These are phyloP conservation scores for Tricholoma hemisulphureum DNA, from an alignment of 768 basidiomycete species.

Conservation along the genomic window DNA sequence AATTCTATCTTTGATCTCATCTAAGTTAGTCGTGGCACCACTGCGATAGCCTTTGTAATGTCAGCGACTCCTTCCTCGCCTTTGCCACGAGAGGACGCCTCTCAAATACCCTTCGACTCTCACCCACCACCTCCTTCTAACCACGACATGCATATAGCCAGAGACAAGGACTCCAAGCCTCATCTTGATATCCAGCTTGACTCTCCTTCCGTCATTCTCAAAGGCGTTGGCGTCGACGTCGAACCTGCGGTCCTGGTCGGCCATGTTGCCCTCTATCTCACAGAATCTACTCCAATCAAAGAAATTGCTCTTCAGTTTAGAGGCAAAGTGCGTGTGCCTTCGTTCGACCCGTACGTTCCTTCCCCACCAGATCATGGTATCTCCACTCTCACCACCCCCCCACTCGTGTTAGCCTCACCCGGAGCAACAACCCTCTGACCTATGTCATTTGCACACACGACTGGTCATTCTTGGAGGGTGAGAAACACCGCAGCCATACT, in stretches of 20 bases:
- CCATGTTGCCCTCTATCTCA: slow-evolving; percentile 73
- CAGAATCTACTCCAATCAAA: slow-evolving; percentile 79
- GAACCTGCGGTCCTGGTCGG: slow-evolving; percentile 82
- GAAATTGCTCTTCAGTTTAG: slow-evolving; percentile 82
- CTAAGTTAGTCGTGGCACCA: neutral
- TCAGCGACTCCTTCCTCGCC: slow-evolving; percentile 20
- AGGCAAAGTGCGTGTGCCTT: slow-evolving; percentile 77
- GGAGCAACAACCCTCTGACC: slow-evolving; percentile 47
- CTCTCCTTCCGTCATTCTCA: slow-evolving; percentile 64
- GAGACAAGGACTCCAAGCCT: slow-evolving; percentile 45
- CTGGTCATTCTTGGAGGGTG: slow-evolving; percentile 90
- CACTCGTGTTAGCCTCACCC: slow-evolving; percentile 35
- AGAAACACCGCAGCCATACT: slow-evolving; percentile 75
- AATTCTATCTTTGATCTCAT: slow-evolving; percentile 2
- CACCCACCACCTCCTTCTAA: slow-evolving; percentile 5
- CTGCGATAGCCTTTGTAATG: slow-evolving; percentile 22
- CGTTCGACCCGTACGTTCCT: slow-evolving; percentile 57
- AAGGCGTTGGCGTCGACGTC: slow-evolving; percentile 79
- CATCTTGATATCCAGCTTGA: slow-evolving; percentile 76
- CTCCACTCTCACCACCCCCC: too few species aligned
- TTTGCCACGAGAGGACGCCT: neutral
- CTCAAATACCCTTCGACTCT: slow-evolving; percentile 14
- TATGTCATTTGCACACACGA: slow-evolving; percentile 78
- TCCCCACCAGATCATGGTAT: slow-evolving; percentile 4
- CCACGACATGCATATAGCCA: slow-evolving; percentile 42